phyloP scores from a whole-genome alignment of 805 yeast genomes.

The Cyberlindnera veronae region DNA sequence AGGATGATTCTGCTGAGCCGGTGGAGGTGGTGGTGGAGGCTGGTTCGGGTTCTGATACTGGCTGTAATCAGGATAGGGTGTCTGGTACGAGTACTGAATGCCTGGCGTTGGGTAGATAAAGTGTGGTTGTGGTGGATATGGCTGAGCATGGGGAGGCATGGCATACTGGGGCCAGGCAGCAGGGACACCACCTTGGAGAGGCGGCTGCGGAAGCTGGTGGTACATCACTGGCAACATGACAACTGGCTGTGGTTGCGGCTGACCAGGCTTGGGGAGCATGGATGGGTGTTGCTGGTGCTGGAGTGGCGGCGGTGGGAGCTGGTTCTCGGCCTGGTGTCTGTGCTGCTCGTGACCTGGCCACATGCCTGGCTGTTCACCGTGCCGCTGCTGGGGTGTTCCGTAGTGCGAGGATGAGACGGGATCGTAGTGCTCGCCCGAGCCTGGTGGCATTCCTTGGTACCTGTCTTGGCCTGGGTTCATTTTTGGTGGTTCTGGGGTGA shows the following conservation, averaged over 20 bases:
- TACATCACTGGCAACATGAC: conserved; percentile 15
- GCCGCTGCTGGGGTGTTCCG: conserved; percentile 5
- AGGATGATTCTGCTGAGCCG: neutral
- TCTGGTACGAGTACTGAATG: conserved; percentile 8
- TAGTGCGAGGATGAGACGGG: conserved; percentile 1
- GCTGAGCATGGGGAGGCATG: conserved; percentile 11
- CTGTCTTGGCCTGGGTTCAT: conserved; percentile 5
- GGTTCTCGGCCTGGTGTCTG: conserved; percentile 2
- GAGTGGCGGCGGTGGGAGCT: conserved; percentile 10
- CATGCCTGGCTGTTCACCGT: conserved; percentile 1
- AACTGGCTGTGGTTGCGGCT: conserved; percentile 12
- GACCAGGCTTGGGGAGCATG: conserved; percentile 7
- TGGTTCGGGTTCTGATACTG: conserved; percentile 3
- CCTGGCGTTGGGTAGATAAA: conserved; percentile 11
- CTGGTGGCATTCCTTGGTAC: conserved; percentile 4
- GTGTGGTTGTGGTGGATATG: conserved; percentile 11
- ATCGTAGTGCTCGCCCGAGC: too few species aligned
- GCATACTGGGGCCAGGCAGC: conserved; percentile 12
- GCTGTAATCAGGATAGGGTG: conserved; percentile 7
- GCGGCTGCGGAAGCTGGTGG: conserved; percentile 13
- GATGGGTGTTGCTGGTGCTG: conserved; percentile 5
- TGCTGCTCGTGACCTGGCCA: conserved; percentile 5
- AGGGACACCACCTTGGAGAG: conserved; percentile 3
- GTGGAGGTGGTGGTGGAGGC: neutral
- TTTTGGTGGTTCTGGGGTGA: too few species aligned